These are phyloP conservation scores for Fusarium virguliforme DNA, from an alignment of 2,329 filamentous ascomycete genomes.

Conservation along the genomic window DNA sequence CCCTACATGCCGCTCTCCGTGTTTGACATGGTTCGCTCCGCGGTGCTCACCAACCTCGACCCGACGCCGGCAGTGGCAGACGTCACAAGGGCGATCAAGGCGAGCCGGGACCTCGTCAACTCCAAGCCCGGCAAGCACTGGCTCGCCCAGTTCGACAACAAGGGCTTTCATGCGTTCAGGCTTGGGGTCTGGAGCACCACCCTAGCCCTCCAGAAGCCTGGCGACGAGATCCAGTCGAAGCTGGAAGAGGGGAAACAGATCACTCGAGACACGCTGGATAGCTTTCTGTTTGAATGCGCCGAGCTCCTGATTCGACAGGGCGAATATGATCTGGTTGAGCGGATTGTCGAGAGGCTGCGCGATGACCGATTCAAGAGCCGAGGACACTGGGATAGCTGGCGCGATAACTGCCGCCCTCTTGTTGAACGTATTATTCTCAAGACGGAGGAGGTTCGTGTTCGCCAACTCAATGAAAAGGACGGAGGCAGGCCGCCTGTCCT, in stretches of 20 bases:
- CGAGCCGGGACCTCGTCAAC: constrained; percentile 43
- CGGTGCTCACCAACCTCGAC: constrained; percentile 45
- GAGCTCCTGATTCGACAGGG: constrained; percentile 25
- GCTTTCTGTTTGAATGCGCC: constrained; percentile 16
- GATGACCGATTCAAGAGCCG: constrained; percentile 9
- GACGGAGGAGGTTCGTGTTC: constrained; percentile 29
- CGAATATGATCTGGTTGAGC: background rate
- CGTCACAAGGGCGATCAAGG: constrained; percentile 48
- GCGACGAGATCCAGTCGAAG: constrained; percentile 15
- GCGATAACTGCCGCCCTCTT: constrained; percentile 44
- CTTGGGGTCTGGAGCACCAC: constrained; percentile 24
- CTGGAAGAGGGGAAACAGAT: constrained; percentile 21
- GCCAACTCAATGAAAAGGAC: background rate
- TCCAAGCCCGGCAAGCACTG: constrained; percentile 55
- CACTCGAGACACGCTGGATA: constrained; percentile 13
- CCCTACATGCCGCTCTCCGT: constrained; percentile 38
- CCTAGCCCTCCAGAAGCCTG: constrained; percentile 12
- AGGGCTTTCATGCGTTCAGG: background rate
- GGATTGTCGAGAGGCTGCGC: constrained; percentile 10
- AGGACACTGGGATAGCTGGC: constrained; percentile 37
- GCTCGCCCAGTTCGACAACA: constrained; percentile 46
- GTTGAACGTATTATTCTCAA: constrained; percentile 36
- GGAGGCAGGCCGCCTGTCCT: background rate
- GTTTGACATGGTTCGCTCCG: constrained; percentile 38
- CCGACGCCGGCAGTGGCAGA: constrained; percentile 42